A percentile compares a stretch with the other conserved stretches of the same genome.
Conservation (phyloP, 2,329 filamentous ascomycete genomes). For the Apiospora arundinis region DNA sequence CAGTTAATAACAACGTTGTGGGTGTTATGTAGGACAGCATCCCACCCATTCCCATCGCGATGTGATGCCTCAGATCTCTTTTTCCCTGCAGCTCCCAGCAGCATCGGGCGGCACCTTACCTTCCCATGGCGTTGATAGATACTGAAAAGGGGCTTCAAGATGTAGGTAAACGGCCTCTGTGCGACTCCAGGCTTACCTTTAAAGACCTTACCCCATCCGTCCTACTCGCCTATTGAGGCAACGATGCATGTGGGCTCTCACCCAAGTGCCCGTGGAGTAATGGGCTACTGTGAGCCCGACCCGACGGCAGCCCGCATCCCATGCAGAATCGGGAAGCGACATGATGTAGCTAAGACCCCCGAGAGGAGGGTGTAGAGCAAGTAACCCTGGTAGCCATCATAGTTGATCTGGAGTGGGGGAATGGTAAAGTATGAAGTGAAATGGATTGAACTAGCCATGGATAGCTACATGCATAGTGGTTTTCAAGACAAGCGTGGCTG, state of each 20-base stretch:
- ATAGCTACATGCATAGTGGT: not conserved
- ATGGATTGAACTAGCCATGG: not conserved
- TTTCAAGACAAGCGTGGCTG: not conserved
- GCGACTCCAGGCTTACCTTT: not conserved
- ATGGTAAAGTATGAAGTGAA: not conserved
- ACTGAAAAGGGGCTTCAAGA: not conserved
- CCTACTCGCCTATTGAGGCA: constrained; percentile 9
- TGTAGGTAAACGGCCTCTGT: constrained; percentile 9
- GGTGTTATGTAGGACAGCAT: not conserved
- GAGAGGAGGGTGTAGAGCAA: not conserved
- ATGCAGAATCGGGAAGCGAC: not conserved
- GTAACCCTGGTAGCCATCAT: not conserved
- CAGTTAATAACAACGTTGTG: constrained; percentile 1
- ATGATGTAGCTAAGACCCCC: not conserved
- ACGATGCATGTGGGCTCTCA: not conserved
- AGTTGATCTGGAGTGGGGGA: not conserved
- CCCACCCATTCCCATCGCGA: not conserved
- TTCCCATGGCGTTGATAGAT: not conserved
- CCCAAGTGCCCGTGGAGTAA: not conserved
- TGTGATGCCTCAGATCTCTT: constrained; percentile 15
- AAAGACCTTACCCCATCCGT: not conserved
- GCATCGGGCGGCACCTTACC: constrained; percentile 11
- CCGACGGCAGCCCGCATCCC: not conserved
- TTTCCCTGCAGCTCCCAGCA: constrained; percentile 15
- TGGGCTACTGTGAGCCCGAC: constrained; percentile 6